Percentiles rank a stretch among this genome's conserved stretches.
Conservation (phyloP, 2,329 filamentous ascomycete species). For the Elsinoe ampelina region DNA sequence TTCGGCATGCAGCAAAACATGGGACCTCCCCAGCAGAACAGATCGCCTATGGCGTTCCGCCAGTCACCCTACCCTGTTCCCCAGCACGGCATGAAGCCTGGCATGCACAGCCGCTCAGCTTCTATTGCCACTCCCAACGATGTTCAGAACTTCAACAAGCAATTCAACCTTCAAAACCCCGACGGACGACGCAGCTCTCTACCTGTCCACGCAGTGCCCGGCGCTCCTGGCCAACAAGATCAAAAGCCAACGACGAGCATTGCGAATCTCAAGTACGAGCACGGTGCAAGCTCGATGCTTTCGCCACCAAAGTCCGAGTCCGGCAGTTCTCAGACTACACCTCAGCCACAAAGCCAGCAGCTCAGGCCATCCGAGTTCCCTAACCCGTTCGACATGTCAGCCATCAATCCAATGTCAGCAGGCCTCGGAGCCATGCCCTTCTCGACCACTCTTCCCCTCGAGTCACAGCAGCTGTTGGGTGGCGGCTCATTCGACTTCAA, state of each 20-base stretch:
- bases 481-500: conserved; percentile 33
- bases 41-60: conserved; percentile 27
- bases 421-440: conserved; percentile 35
- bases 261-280: conserved; percentile 19
- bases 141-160: conserved; percentile 16
- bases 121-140: conserved; percentile 37
- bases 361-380: conserved; percentile 18
- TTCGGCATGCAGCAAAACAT: conserved; percentile 21
- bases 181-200: conserved; percentile 36
- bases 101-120: conserved; percentile 34
- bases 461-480: conserved; percentile 46
- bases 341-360: conserved; percentile 13
- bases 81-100: conserved; percentile 23
- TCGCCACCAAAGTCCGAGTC: conserved; percentile 17
- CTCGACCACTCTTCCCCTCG: conserved; percentile 41
- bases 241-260: conserved; percentile 20
- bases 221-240: conserved; percentile 16
- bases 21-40: conserved; percentile 20
- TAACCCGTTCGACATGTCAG: conserved; percentile 19
- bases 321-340: conserved; percentile 14
- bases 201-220: conserved; percentile 22
- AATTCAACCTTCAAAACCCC: conserved; percentile 14
- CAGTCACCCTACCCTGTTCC: conserved; percentile 35
- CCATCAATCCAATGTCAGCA: conserved; percentile 24
- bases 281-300: conserved; percentile 23